Evolutionary conservation across 768 basidiomycete species (phyloP), one percentile per base, ranked within the genome.

Genomic region (Leucocoprinus birnbaumii): DNA sequence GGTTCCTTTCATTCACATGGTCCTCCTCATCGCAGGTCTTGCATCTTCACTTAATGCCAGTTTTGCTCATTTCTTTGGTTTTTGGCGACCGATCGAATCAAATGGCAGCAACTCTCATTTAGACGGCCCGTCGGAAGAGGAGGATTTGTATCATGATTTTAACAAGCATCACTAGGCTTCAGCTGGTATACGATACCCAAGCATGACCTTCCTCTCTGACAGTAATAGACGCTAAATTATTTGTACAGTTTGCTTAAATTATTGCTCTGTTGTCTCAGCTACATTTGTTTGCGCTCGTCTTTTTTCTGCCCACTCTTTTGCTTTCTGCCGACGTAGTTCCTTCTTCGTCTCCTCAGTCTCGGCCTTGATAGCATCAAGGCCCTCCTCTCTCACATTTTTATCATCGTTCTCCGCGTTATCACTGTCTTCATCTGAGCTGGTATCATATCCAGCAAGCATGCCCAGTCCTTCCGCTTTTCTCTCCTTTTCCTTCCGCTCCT

Each of bases 381-480:
- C n/a, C n/a, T n/a, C n/a, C n/a, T n/a, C n/a, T n/a, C n/a, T n/a
- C 11, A 31, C 31, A 11, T 11, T 31, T 11, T 31, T 11, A 31
- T 31, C 11, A 6, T 60, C 65, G 8, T 51, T 52, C 31, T 48
- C 57, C 25, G 19, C 38, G 1, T 63, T 67, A 21, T 71, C 72
- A 26, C 67, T 65, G 18, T 50, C 65, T 46, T 34, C 59, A 56
- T 24, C 70, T 19, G 73, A 69, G 11, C 75, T 77, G 22, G 76
- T 77, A 21, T 79, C 80, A 63, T 91, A 91, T 14, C 77, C 78
- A 31, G 75, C 78, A 41, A 91, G 66, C 3, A 75, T 77, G 2
- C 80, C 80, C n/a, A 88, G 66, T 14, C 73, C 73, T 27, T 42
- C 25, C 6, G n/a, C 51, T 16, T 61, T 66, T 53, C 59, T 58